These are phyloP conservation scores for Candida boleticola DNA, from an alignment of 805 yeast species.

Conservation along the genomic window DNA sequence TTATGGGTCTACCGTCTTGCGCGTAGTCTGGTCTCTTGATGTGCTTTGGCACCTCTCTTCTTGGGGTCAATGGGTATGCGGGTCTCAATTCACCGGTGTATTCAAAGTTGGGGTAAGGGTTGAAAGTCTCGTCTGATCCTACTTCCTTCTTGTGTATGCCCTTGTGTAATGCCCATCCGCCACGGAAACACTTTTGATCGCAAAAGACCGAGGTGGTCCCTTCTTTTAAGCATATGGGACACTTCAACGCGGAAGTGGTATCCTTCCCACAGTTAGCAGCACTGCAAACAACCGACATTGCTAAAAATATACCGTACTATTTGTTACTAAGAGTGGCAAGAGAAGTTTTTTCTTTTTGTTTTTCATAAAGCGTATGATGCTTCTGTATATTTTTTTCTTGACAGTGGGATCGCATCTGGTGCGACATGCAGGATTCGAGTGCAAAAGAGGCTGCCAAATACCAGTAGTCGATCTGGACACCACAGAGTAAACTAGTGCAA, in stretches of 20 bases:
- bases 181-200: conserved; percentile 76
- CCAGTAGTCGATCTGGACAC: too few relatives aligned
- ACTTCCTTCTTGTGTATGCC: conserved; percentile 60
- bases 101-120: conserved; percentile 81
- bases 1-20: conserved; percentile 68
- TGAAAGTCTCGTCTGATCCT: conserved; percentile 53
- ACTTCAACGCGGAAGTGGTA: conserved; percentile 73
- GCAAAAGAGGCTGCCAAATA: too few relatives aligned
- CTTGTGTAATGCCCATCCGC: conserved; percentile 72
- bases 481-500: too few relatives aligned
- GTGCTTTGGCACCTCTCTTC: conserved; percentile 66
- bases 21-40: conserved; percentile 85
- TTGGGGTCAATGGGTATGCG: conserved; percentile 74
- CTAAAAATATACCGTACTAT: too few relatives aligned
- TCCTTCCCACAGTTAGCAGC: conserved; percentile 84
- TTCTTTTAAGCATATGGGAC: conserved; percentile 86
- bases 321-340: neutral
- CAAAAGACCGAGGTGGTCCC: conserved; percentile 69
- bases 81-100: conserved; percentile 79
- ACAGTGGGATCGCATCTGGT: too few relatives aligned
- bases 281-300: conserved; percentile 48
- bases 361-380: too few relatives aligned
- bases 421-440: too few relatives aligned
- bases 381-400: too few relatives aligned
- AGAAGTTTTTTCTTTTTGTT: too few relatives aligned